These are phyloP conservation scores for Phaeosphaeria sp. DNA, from an alignment of 2,329 filamentous ascomycete species.

Conservation along the genomic window DNA sequence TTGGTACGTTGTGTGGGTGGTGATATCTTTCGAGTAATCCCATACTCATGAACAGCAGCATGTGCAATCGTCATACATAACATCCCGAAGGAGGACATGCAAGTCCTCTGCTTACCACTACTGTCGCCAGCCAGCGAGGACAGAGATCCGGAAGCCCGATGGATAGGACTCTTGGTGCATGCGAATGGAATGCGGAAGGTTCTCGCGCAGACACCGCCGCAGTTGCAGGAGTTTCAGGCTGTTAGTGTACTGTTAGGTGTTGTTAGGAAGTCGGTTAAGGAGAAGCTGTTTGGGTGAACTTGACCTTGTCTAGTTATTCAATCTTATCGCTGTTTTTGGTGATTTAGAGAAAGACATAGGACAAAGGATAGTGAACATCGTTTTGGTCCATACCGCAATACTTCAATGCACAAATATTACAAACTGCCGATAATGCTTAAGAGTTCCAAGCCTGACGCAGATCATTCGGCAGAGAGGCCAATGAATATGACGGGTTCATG, in stretches of 20 bases:
- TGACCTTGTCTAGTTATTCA: not conserved
- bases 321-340: too few species aligned
- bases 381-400: too few species aligned
- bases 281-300: not conserved
- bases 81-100: not conserved
- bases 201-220: not conserved
- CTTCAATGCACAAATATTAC: not conserved
- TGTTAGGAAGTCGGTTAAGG: not conserved
- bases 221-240: not conserved
- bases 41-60: not conserved
- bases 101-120: not conserved
- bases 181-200: not conserved
- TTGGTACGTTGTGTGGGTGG: not conserved
- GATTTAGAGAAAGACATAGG: too few species aligned
- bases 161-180: not conserved
- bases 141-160: not conserved
- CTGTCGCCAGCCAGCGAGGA: not conserved
- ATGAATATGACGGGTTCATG: not conserved
- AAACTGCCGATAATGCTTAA: not conserved
- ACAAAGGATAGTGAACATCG: too few species aligned
- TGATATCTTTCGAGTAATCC: not conserved
- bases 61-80: not conserved
- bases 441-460: not conserved
- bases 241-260: not conserved
- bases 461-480: not conserved